Conservation (phyloP, 306 rosid genomes). For the Cucurbita maxima region DNA sequence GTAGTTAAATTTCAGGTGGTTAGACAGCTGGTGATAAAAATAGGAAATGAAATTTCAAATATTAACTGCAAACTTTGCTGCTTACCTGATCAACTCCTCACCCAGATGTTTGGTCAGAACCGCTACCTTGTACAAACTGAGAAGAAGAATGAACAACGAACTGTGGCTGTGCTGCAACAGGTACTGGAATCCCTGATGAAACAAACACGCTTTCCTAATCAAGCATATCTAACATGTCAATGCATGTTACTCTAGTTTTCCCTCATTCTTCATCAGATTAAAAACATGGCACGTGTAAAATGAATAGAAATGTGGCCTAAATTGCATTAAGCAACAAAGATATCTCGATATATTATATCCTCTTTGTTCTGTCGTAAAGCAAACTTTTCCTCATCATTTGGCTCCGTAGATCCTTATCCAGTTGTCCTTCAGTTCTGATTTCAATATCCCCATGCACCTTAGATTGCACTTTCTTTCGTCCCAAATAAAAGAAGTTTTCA, state of each 20-base stretch:
- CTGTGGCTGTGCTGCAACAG: conserved; percentile 73
- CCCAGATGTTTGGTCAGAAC: conserved; percentile 78
- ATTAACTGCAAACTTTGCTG: neutral
- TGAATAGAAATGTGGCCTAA: neutral
- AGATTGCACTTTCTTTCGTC: neutral
- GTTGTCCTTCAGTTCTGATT: neutral
- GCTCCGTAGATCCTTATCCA: neutral
- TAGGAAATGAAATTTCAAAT: neutral
- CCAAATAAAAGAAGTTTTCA: neutral
- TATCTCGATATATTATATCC: neutral
- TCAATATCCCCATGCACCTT: neutral
- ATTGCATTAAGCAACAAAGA: neutral
- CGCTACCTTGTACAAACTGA: conserved; percentile 63
- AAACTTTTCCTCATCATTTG: neutral
- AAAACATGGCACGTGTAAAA: neutral
- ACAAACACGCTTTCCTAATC: conserved; percentile 2
- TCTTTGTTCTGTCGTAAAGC: neutral
- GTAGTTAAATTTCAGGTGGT: conserved; percentile 1
- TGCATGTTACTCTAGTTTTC: neutral
- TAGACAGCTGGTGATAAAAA: conserved; percentile 7
- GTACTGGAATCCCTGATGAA: conserved; percentile 55
- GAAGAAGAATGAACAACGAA: conserved; percentile 62
- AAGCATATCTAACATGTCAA: neutral
- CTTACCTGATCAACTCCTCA: conserved; percentile 66
- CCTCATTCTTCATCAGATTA: neutral